phyloP scores from a whole-genome alignment of 1,284 basidiomycete genomes.

The Meira nashicola region DNA sequence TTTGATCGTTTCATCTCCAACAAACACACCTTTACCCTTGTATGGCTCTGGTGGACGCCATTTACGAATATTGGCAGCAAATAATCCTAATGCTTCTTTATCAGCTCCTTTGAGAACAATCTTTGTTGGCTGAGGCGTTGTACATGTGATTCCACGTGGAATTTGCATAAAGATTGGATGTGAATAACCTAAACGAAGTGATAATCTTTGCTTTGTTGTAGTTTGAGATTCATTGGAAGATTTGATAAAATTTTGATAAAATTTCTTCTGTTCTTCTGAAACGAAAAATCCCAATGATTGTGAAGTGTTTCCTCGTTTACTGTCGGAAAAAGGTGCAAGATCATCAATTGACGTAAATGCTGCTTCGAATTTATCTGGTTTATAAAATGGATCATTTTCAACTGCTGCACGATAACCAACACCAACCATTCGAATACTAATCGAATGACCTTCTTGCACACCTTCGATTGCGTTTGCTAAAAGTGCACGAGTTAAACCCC shows the following conservation, averaged over 20 bases:
- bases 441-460: conserved; percentile 78
- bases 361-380: conserved; percentile 25
- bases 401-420: conserved; percentile 87
- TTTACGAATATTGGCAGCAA: conserved; percentile 77
- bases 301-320: no score
- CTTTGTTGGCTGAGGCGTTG: conserved; percentile 56
- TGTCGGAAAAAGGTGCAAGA: background rate
- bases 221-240: no score
- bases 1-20: conserved; percentile 79
- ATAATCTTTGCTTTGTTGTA: conserved; percentile 23
- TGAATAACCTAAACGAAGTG: conserved; percentile 68
- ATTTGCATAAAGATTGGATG: conserved; percentile 80
- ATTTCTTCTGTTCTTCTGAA: conserved; percentile 25
- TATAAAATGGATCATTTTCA: conserved; percentile 67
- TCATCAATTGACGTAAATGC: conserved; percentile 21
- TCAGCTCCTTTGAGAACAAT: conserved; percentile 59
- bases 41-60: conserved; percentile 92
- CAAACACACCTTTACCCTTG: conserved; percentile 80
- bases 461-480: conserved; percentile 84
- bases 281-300: conserved; percentile 22
- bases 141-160: conserved; percentile 57
- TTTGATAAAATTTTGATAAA: no score
- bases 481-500: conserved; percentile 86
- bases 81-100: conserved; percentile 68
- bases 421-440: conserved; percentile 81